Percentiles rank a stretch among this genome's conserved stretches.
Evolutionary conservation across 768 basidiomycete species (phyloP).

Genomic region (Rhodotorula diobovata): DNA sequence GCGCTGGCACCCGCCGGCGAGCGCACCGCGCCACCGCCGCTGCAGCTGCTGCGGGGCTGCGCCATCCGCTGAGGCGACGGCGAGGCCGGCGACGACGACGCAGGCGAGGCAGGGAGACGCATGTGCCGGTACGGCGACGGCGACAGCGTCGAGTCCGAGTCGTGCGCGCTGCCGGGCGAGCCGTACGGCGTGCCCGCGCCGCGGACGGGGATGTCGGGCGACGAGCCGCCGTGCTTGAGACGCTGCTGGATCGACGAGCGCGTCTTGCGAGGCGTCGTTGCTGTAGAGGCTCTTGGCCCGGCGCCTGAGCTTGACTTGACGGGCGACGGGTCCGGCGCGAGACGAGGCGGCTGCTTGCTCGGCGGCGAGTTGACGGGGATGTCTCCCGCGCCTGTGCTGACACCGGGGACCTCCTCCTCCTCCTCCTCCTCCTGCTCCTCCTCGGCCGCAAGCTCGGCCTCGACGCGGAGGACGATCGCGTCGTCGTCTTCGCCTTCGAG

Average conservation of each 20-base stretch:
- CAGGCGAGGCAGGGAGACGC: neutral
- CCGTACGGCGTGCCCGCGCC: too few relatives aligned
- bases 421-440: too few relatives aligned
- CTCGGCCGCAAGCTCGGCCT: slow-evolving; percentile 3
- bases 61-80: slow-evolving; percentile 18
- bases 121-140: neutral
- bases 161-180: neutral
- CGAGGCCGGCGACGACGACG: slow-evolving; percentile 10
- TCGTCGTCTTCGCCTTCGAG: slow-evolving; percentile 24
- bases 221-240: neutral
- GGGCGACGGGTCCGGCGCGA: neutral
- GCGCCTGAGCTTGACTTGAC: neutral
- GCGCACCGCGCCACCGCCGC: rapidly evolving
- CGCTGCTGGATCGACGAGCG: slow-evolving; percentile 2
- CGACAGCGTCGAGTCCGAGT: slow-evolving; percentile 7
- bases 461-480: neutral
- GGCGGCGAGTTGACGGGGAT: neutral
- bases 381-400: too few relatives aligned
- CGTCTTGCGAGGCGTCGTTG: slow-evolving; percentile 19
- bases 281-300: too few relatives aligned
- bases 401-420: too few relatives aligned
- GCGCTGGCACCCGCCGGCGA: too few relatives aligned
- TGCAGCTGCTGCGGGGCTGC: too few relatives aligned
- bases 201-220: neutral
- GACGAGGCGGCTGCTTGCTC: neutral